Percentiles rank a stretch among this genome's conserved stretches.
Conservation (phyloP, 192 early-diverging fungal species). For the Phlyctochytrium arcticum region DNA sequence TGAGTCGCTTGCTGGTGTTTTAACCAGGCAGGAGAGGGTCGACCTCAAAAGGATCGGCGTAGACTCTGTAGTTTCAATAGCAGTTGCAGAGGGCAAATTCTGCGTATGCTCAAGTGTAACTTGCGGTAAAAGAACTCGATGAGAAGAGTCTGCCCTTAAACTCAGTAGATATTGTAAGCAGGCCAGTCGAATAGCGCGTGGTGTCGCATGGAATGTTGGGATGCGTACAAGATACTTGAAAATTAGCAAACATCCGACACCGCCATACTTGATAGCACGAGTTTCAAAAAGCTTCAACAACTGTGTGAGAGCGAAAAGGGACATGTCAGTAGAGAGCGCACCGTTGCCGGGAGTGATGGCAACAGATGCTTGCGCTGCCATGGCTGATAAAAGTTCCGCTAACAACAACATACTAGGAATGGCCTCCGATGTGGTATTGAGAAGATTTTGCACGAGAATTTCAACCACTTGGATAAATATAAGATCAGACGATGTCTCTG, state of each 20-base stretch:
- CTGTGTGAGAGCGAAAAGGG: neutral
- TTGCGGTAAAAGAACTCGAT: conserved; percentile 1
- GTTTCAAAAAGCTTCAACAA: conserved; percentile 3
- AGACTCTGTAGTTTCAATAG: neutral
- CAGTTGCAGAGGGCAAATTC: neutral
- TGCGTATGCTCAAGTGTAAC: neutral
- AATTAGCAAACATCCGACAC: conserved; percentile 7
- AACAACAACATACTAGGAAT: conserved; percentile 18
- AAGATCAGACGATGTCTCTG: neutral
- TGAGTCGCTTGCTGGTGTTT: neutral
- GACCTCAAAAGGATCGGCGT: neutral
- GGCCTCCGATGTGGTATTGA: conserved; percentile 16
- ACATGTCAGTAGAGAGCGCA: neutral
- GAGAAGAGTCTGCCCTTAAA: conserved; percentile 2
- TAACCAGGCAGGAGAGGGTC: neutral
- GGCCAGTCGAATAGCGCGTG: conserved; percentile 1
- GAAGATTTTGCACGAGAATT: conserved; percentile 13
- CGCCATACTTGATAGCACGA: neutral
- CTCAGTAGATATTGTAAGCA: conserved; percentile 10
- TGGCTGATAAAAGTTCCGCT: conserved; percentile 17
- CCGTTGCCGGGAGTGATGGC: conserved; percentile 6
- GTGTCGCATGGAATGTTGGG: conserved; percentile 10
- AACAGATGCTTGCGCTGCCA: conserved; percentile 12
- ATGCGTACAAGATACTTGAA: conserved; percentile 23
- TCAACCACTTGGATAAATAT: conserved; percentile 8